A percentile compares a stretch with the other conserved stretches of the same genome.
phyloP scores from a whole-genome alignment of 1,139 yeast genomes.

The Suhomyces chickasaworum region DNA sequence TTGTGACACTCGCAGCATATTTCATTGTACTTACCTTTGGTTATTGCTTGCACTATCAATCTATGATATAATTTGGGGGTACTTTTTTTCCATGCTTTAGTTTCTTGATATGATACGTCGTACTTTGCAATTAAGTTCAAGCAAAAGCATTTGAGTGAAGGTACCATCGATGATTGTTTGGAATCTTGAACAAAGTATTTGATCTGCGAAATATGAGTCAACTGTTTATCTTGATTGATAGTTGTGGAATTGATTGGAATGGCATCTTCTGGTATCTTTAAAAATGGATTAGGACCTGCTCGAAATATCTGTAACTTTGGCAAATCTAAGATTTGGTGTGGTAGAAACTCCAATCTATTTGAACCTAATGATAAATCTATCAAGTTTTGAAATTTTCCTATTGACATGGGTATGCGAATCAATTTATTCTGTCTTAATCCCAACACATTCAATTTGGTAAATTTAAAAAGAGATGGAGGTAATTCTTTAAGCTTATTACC shows the following conservation, averaged over 20 bases:
- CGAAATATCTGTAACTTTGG: constrained; percentile 47
- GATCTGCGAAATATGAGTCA: constrained; percentile 31
- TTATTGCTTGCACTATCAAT: constrained; percentile 45
- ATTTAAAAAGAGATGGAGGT: constrained; percentile 54
- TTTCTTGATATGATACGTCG: constrained; percentile 46
- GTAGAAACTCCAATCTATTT: constrained; percentile 54
- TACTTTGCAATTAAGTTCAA: constrained; percentile 48
- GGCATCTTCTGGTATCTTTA: constrained; percentile 35
- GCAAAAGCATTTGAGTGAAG: constrained; percentile 46
- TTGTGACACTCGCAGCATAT: constrained; percentile 52
- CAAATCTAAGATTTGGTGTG: constrained; percentile 54
- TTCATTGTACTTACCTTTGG: constrained; percentile 47
- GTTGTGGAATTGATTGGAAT: constrained; percentile 19
- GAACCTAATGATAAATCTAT: constrained; percentile 53
- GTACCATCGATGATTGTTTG: constrained; percentile 17
- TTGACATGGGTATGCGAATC: constrained; percentile 53
- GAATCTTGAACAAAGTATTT: constrained; percentile 17
- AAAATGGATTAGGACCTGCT: constrained; percentile 49
- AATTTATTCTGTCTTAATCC: constrained; percentile 56
- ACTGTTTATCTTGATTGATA: constrained; percentile 16
- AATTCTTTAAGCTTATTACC: constrained; percentile 51
- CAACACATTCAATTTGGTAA: constrained; percentile 53
- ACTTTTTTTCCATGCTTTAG: constrained; percentile 43
- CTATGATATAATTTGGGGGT: constrained; percentile 39
- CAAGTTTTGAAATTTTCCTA: constrained; percentile 45